Evolutionary conservation across 1,284 basidiomycete species (phyloP).

Genomic region (Papiliotrema fonsecae): DNA sequence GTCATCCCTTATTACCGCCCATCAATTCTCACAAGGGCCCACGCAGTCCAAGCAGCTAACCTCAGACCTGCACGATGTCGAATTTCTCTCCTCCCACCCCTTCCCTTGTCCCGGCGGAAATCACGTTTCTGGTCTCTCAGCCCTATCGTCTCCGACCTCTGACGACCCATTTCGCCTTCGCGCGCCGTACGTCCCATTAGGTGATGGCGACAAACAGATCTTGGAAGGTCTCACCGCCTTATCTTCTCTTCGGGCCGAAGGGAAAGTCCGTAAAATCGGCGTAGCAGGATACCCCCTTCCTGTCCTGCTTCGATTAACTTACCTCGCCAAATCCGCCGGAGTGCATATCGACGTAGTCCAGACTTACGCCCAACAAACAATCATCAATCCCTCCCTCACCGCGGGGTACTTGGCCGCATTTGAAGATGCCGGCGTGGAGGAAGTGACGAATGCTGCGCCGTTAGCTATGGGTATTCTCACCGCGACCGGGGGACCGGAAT

Average conservation of each 20-base stretch:
- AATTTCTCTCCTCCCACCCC: slow-evolving; percentile 68
- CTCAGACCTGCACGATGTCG: slow-evolving; percentile 77
- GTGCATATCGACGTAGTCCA: slow-evolving; percentile 65
- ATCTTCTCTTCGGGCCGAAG: slow-evolving; percentile 69
- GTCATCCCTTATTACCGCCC: too few relatives aligned
- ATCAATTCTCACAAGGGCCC: not conserved
- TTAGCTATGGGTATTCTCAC: slow-evolving; percentile 88
- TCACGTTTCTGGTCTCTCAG: slow-evolving; percentile 55
- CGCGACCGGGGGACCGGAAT: slow-evolving; percentile 58
- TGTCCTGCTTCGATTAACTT: slow-evolving; percentile 73
- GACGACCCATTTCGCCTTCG: slow-evolving; percentile 10
- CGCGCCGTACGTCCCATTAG: slow-evolving; percentile 37
- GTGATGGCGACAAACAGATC: slow-evolving; percentile 73
- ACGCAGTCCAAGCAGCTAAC: not conserved
- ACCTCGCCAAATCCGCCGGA: slow-evolving; percentile 66
- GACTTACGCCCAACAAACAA: slow-evolving; percentile 78
- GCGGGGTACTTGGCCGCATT: slow-evolving; percentile 60
- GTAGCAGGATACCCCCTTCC: slow-evolving; percentile 87
- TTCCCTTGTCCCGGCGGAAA: slow-evolving; percentile 42
- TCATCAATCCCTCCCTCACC: slow-evolving; percentile 70
- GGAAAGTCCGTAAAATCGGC: slow-evolving; percentile 72
- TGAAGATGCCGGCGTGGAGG: slow-evolving; percentile 58
- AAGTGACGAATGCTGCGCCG: slow-evolving; percentile 80
- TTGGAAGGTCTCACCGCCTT: slow-evolving; percentile 70
- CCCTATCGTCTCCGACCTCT: slow-evolving; percentile 6